These are phyloP conservation scores for Venturiaceae sp. DNA, from an alignment of 2,329 filamentous ascomycete genomes.

Conservation along the genomic window DNA sequence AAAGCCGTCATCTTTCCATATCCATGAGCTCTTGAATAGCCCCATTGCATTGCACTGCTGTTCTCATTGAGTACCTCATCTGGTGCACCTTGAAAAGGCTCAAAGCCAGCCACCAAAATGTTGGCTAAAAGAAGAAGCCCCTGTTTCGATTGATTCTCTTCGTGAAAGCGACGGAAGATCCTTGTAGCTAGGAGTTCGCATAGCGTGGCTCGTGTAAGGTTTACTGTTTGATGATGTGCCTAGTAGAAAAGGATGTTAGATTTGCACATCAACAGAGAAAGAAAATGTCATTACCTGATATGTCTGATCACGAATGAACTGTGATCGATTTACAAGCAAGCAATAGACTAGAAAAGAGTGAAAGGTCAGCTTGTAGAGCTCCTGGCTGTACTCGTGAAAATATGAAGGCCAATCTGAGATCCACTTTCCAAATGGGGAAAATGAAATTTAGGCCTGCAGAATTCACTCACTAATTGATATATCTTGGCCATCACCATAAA, in stretches of 20 bases:
- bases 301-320: constrained; percentile 70
- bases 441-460: no score
- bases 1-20: constrained; percentile 57
- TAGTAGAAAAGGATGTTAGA: no score
- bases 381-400: neutral
- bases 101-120: constrained; percentile 73
- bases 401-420: no score
- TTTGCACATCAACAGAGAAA: no score
- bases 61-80: constrained; percentile 52
- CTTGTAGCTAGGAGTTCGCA: constrained; percentile 74
- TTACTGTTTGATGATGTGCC: constrained; percentile 73
- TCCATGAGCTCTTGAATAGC: constrained; percentile 32
- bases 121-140: constrained; percentile 67
- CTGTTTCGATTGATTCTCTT: constrained; percentile 61
- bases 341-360: constrained; percentile 61
- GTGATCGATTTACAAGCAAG: constrained; percentile 69
- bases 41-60: constrained; percentile 27
- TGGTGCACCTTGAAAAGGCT: constrained; percentile 77
- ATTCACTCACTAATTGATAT: constrained; percentile 48
- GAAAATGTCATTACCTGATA: no score
- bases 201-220: constrained; percentile 65
- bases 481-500: constrained; percentile 63
- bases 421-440: no score
- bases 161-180: constrained; percentile 67
- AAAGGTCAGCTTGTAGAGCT: neutral